A percentile compares a stretch with the other conserved stretches of the same genome.
Conservation (phyloP, 352 stramenopile species). For the Pythium biforme region DNA sequence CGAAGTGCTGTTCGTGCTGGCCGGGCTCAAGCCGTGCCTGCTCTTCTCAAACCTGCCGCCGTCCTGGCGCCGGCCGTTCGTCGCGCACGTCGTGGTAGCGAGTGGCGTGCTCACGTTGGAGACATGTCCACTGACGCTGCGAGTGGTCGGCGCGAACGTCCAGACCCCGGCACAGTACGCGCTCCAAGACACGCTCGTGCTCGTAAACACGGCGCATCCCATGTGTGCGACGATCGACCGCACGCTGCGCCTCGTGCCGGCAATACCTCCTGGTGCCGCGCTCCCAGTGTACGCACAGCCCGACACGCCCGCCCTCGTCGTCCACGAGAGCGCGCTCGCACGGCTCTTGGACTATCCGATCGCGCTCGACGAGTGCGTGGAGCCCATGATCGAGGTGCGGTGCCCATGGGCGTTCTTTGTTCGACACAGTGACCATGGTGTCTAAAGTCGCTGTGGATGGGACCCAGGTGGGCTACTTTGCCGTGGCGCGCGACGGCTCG, state of each 20-base stretch:
- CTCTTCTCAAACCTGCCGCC: constrained; percentile 66
- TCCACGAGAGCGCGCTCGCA: constrained; percentile 43
- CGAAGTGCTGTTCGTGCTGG: constrained; percentile 66
- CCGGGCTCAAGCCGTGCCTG: constrained; percentile 59
- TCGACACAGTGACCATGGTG: not conserved
- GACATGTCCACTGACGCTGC: constrained; percentile 21
- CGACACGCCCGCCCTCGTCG: not conserved
- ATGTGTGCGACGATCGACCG: constrained; percentile 25
- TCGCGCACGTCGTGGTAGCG: constrained; percentile 33
- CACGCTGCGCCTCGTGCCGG: constrained; percentile 22
- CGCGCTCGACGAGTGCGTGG: constrained; percentile 52
- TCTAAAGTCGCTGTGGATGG: not conserved
- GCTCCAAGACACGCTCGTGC: constrained; percentile 27
- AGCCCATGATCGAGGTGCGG: constrained; percentile 62
- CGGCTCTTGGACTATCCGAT: constrained; percentile 62
- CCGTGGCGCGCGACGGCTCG: constrained; percentile 11
- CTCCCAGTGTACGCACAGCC: not conserved
- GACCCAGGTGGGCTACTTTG: constrained; percentile 71
- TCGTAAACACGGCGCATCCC: constrained; percentile 37
- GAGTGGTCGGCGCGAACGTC: constrained; percentile 30
- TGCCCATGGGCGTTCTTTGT: not conserved
- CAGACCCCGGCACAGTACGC: constrained; percentile 35
- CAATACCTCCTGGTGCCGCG: not conserved
- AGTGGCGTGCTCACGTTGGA: constrained; percentile 36
- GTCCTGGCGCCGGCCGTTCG: constrained; percentile 44